Percentiles rank a stretch among this genome's conserved stretches.
These are phyloP conservation scores for Glonium stellatum DNA, from an alignment of 495 filamentous ascomycete genomes.

Conservation along the genomic window DNA sequence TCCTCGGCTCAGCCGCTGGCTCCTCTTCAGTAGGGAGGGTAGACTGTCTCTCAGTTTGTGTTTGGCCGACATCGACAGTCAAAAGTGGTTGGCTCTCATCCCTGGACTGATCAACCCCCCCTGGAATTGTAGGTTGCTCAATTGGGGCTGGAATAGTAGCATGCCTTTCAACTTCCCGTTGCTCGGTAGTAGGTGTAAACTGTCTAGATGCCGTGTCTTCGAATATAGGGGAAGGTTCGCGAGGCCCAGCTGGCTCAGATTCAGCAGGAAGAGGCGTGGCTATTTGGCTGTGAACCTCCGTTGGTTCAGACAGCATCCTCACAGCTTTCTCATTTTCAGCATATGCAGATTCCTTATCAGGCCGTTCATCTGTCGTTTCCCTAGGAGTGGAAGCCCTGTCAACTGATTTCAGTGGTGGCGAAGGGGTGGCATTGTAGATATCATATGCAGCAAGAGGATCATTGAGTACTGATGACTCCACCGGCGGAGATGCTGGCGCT, in stretches of 20 bases:
- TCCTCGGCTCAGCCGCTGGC: not conserved
- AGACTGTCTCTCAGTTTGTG: not conserved
- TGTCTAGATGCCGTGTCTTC: not conserved
- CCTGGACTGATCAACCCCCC: not conserved
- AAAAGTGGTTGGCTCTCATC: not conserved
- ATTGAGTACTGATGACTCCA: too few species aligned
- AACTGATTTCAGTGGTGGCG: too few species aligned
- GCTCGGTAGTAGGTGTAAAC: not conserved
- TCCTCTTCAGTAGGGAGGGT: not conserved
- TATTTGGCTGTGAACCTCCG: not conserved
- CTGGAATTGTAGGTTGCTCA: not conserved
- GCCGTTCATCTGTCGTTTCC: too few species aligned
- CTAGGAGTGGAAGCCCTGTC: too few species aligned
- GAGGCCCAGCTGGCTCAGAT: not conserved
- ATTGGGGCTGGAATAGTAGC: not conserved
- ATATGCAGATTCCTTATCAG: too few species aligned
- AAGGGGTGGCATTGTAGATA: too few species aligned
- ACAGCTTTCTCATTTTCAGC: not conserved
- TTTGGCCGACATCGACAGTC: not conserved
- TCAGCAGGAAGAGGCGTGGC: not conserved
- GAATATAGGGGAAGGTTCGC: not conserved
- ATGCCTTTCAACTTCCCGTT: not conserved
- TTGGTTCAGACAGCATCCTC: not conserved
- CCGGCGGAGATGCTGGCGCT: too few species aligned
- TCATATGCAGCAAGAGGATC: too few species aligned